Evolutionary conservation across 2,329 filamentous ascomycete genomes (phyloP), one percentile per base, ranked within the genome.

Genomic region (Colletotrichum sp.): DNA sequence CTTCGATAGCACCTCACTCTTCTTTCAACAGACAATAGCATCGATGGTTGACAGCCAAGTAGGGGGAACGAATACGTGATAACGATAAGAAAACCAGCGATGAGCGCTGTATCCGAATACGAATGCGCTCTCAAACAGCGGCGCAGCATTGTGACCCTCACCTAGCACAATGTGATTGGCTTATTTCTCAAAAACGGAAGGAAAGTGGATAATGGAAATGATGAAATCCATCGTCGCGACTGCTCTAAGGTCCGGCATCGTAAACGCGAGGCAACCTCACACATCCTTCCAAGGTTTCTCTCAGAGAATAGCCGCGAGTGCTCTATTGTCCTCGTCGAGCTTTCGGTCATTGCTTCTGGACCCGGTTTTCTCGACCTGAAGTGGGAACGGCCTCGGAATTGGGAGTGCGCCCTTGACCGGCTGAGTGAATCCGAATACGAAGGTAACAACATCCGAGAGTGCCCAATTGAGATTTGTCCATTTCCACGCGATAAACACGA

Each of bases 1-100:
- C 36, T 8, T 26, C 8, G 8, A 43, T 8, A 64, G 2, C n/a
- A 64, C 2, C 15, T 8, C 13, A 39, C 3, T 21, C 21, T 3
- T 0, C 7, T 59, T 4, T 28, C 55, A 59, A 28, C 1, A 6
- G 7, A 59, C 55, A 0, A 59, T 59, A 59, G 3, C 21, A 26
- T 59, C 24, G 15, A 59, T 52, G 43, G 16, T 2, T 18, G 24
- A n/a, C 2, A 18, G 21, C 24, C 5, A 57, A 18, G n/a, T 1
- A 15, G 4, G 12, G 5, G 28, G 36, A 67, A 67, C 73, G 73
- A 75, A 75, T 72, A 75, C 69, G 69, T 32, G 73, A 68, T 59
- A 48, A 57, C 18, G 55, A 36, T 30, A n/a, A 15, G n/a, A 2
- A 18, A 64, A 21, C 4, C 12, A 12, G 16, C 26, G 0, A 67